These are phyloP conservation scores for Begonia loranthoides DNA, from an alignment of 306 rosid genomes.

Conservation along the genomic window DNA sequence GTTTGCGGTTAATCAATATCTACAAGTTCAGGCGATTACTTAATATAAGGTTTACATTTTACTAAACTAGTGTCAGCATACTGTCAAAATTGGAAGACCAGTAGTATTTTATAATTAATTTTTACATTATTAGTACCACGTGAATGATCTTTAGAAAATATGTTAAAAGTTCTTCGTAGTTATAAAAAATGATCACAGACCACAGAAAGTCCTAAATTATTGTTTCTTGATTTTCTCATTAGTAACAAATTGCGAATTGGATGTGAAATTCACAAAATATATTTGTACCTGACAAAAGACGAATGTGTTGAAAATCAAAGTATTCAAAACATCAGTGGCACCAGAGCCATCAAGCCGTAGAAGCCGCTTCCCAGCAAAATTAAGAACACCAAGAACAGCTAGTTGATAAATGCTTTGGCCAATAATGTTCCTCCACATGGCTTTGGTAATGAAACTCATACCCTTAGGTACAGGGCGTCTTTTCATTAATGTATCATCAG, in stretches of 20 bases:
- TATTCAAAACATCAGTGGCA: constrained; percentile 52
- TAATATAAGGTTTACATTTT: too few species aligned
- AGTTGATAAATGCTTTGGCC: constrained; percentile 93
- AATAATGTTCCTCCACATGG: constrained; percentile 92
- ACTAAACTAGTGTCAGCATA: too few species aligned
- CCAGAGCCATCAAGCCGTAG: constrained; percentile 54
- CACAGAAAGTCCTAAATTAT: not conserved
- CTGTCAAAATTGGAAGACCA: too few species aligned
- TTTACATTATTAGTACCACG: too few species aligned
- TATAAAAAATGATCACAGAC: too few species aligned
- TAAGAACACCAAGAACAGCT: constrained; percentile 44
- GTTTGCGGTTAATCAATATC: too few species aligned
- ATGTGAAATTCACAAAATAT: not conserved
- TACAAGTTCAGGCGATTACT: too few species aligned
- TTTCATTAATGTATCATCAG: constrained; percentile 61
- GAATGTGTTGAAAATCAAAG: constrained; percentile 80
- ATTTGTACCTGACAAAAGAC: constrained; percentile 84
- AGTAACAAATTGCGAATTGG: not conserved
- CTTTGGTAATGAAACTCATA: constrained; percentile 59
- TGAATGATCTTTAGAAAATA: too few species aligned
- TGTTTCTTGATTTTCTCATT: not conserved
- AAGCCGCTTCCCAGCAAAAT: constrained; percentile 53
- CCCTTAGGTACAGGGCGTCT: constrained; percentile 59
- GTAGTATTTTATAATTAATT: too few species aligned
- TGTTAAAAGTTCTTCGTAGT: too few species aligned